phyloP scores from a whole-genome alignment of 2,329 filamentous ascomycete genomes.

The Amylocarpus encephaloides region DNA sequence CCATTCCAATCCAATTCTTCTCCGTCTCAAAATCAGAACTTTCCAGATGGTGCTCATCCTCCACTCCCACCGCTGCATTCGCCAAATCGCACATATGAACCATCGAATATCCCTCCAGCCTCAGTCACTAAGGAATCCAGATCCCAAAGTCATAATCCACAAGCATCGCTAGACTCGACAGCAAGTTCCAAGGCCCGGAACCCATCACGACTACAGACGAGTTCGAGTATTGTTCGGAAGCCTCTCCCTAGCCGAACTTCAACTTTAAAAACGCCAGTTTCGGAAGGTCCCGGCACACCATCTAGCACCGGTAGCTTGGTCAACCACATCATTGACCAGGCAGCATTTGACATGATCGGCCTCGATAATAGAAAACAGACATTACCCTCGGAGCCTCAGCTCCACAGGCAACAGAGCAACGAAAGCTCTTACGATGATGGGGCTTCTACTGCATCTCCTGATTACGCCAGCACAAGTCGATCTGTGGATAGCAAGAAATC shows the following conservation, averaged over 20 bases:
- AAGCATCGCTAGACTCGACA: constrained; percentile 20
- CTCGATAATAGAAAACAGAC: constrained; percentile 12
- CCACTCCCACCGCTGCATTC: constrained; percentile 3
- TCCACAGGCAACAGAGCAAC: constrained; percentile 31
- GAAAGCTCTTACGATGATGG: constrained; percentile 52
- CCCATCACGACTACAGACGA: constrained; percentile 33
- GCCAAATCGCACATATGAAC: constrained; percentile 17
- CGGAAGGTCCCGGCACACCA: constrained; percentile 30
- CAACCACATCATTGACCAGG: constrained; percentile 40
- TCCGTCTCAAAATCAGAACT: constrained; percentile 9
- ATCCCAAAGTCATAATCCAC: constrained; percentile 15
- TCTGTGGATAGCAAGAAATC: constrained; percentile 37
- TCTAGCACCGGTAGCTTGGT: constrained; percentile 37
- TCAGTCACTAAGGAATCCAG: constrained; percentile 7
- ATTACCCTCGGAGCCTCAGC: constrained; percentile 18
- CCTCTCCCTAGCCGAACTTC: constrained; percentile 40
- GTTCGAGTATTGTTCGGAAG: constrained; percentile 44
- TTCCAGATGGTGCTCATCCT: constrained; percentile 4
- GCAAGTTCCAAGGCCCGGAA: constrained; percentile 16
- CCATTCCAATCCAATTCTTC: constrained; percentile 13
- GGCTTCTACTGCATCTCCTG: constrained; percentile 59
- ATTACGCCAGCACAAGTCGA: constrained; percentile 64
- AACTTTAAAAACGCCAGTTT: constrained; percentile 35
- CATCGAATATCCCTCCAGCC: constrained; percentile 12
- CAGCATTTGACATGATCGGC: constrained; percentile 39